Base-by-base conservation (phyloP, 352 stramenopile species). In the Phytophthora tentaculata region DNA sequence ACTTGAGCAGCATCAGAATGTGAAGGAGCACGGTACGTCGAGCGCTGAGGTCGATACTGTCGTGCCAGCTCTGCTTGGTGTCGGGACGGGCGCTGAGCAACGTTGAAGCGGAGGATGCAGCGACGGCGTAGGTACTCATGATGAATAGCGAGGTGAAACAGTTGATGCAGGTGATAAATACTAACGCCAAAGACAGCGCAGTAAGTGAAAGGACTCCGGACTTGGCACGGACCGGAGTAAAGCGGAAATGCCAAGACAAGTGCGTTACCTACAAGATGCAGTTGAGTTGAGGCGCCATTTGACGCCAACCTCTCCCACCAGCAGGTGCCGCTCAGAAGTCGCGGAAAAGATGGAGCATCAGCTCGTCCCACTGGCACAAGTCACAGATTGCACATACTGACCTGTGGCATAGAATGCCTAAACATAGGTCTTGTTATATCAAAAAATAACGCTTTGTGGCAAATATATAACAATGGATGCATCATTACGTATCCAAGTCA, bases 1-100 rank as follows among this genome's bases (percentile, higher is more conserved):
- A 75, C 71, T 88, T 88, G 44, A 89, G 75, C 45, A 89, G 63
- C 51, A 89, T 28, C 28, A 89, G 49, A 70, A 89, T 86, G 60
- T 86, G 81, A 22, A 89, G 75, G 29, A 89, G 69, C n/a, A 89
- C 65, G 9, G 71, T 67, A 59, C 81, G 81, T 39, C 81, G 68
- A 43, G 71, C 67, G 10, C 48, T 59, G 39, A 83, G 56, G 44
- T 86, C 73, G 52, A 83, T 71, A 26, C 61, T 73, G 6, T 68
- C 19, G 54, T 88, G 81, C 81, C 81, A 89, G 58, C 61, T 79
- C 50, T 69, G 65, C 63, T 73, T 79, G 45, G 59, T 28, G 2
- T 5, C 16, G 5, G 45, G 56, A 4, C 52, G 48, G 14, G 55
- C 39, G 0, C 26, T 39, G 8, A 56, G 29, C 57, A 58, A 68